Evolutionary conservation across 2,329 filamentous ascomycete genomes (phyloP).

Genomic region (Xylaria multiplex): DNA sequence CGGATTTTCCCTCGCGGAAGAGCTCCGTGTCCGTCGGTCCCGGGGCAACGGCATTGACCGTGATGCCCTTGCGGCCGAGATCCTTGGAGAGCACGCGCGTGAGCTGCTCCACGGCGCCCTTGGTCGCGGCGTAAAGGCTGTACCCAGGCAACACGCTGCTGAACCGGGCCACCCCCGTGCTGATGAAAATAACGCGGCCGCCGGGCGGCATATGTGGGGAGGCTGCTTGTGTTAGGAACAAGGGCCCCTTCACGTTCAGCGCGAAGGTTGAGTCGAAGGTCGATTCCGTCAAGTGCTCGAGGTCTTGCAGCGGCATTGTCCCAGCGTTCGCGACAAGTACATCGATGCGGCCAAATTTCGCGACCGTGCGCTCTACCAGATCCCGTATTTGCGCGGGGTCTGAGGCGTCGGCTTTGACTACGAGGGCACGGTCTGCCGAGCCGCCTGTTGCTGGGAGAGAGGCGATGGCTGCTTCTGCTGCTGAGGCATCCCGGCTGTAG

Average conservation of each 20-base stretch:
- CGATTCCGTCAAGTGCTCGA: slow-evolving; percentile 56
- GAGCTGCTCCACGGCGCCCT: slow-evolving; percentile 70
- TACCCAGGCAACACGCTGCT: slow-evolving; percentile 58
- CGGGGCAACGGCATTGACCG: slow-evolving; percentile 61
- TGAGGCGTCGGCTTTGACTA: slow-evolving; percentile 66
- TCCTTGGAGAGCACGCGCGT: slow-evolving; percentile 65
- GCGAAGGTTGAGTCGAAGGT: slow-evolving; percentile 39
- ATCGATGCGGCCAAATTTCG: slow-evolving; percentile 66
- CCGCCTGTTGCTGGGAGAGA: slow-evolving; percentile 49
- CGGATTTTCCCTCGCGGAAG: slow-evolving; percentile 62
- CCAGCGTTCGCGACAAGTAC: slow-evolving; percentile 68
- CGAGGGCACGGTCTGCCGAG: slow-evolving; percentile 55
- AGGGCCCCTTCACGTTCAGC: slow-evolving; percentile 53
- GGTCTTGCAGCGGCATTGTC: slow-evolving; percentile 59
- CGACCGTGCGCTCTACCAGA: slow-evolving; percentile 60
- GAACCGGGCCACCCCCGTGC: slow-evolving; percentile 50
- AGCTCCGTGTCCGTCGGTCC: slow-evolving; percentile 66
- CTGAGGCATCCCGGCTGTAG: slow-evolving; percentile 59
- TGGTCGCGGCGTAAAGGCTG: slow-evolving; percentile 64
- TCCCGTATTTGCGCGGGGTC: slow-evolving; percentile 57
- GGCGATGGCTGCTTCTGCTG: slow-evolving; percentile 61
- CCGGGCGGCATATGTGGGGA: slow-evolving; percentile 54
- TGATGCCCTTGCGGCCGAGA: slow-evolving; percentile 61
- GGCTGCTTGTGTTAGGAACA: slow-evolving; percentile 56
- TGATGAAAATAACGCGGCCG: slow-evolving; percentile 52